Conservation (phyloP, 768 basidiomycete species). For the Calvatia gigantea region DNA sequence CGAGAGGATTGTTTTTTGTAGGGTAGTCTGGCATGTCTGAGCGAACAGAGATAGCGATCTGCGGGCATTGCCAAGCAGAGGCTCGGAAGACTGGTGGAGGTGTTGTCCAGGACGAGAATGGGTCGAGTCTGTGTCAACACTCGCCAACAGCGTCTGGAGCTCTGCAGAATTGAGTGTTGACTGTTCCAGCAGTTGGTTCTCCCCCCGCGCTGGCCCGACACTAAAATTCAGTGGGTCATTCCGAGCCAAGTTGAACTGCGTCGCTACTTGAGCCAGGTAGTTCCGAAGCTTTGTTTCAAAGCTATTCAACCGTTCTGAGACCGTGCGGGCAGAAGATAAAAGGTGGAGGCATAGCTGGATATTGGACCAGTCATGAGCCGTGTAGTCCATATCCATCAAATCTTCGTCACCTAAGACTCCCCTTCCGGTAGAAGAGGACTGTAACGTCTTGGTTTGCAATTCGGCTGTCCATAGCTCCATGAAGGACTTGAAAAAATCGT, state of each 20-base stretch:
- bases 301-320: constrained; percentile 59
- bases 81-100: constrained; percentile 24
- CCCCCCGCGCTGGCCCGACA: constrained; percentile 61
- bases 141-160: constrained; percentile 58
- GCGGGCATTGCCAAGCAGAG: constrained; percentile 53
- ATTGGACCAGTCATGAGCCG: constrained; percentile 81
- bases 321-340: constrained; percentile 72
- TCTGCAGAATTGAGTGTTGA: constrained; percentile 82
- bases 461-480: constrained; percentile 60
- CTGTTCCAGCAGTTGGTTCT: constrained; percentile 73
- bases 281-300: constrained; percentile 73
- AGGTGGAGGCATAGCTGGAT: constrained; percentile 84
- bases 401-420: constrained; percentile 48
- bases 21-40: constrained; percentile 66
- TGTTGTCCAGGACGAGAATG: constrained; percentile 20
- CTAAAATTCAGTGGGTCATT: constrained; percentile 51
- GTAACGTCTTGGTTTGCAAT: constrained; percentile 35
- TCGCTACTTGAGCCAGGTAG: constrained; percentile 55
- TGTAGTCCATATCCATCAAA: constrained; percentile 81
- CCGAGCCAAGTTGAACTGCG: constrained; percentile 52
- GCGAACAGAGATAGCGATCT: constrained; percentile 62
- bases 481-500: constrained; percentile 68
- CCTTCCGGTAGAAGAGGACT: constrained; percentile 24
- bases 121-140: constrained; percentile 39
- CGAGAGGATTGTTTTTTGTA: constrained; percentile 81